phyloP scores from a whole-genome alignment of 1,284 basidiomycete genomes.

The Rhodotorula sp. region DNA sequence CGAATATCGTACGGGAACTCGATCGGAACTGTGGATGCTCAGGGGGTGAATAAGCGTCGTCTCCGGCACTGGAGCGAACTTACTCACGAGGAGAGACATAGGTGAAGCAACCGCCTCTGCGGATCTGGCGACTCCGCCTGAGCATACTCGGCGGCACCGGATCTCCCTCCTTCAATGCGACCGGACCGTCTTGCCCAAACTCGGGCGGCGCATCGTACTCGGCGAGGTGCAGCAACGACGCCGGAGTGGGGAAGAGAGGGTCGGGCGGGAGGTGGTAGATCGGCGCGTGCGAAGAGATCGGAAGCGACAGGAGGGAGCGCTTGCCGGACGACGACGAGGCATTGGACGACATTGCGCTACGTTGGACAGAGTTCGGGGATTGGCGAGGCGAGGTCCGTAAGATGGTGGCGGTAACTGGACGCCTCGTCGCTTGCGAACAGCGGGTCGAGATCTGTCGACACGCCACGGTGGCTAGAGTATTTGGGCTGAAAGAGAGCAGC shows the following conservation, averaged over 20 bases:
- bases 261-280: conserved; percentile 39
- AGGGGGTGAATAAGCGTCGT: not conserved
- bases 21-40: conserved; percentile 56
- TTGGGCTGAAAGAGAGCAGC: no score
- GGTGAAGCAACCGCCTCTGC: conserved; percentile 66
- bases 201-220: conserved; percentile 29
- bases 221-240: conserved; percentile 20
- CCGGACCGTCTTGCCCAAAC: conserved; percentile 21
- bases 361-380: no score
- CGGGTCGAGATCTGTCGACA: no score
- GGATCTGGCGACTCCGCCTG: conserved; percentile 35
- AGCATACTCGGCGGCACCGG: conserved; percentile 40
- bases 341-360: not conserved
- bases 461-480: no score
- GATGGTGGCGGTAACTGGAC: no score
- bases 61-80: not conserved
- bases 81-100: conserved; percentile 66
- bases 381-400: not conserved
- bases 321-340: not conserved
- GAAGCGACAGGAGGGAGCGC: conserved; percentile 20
- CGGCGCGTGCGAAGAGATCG: conserved; percentile 35
- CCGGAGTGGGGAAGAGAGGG: conserved; percentile 32
- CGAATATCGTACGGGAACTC: conserved; percentile 80
- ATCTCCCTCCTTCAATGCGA: conserved; percentile 33
- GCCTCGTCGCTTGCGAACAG: no score